Evolutionary conservation across 495 filamentous ascomycete species (phyloP).

Genomic region (Penicillium coprophilum): DNA sequence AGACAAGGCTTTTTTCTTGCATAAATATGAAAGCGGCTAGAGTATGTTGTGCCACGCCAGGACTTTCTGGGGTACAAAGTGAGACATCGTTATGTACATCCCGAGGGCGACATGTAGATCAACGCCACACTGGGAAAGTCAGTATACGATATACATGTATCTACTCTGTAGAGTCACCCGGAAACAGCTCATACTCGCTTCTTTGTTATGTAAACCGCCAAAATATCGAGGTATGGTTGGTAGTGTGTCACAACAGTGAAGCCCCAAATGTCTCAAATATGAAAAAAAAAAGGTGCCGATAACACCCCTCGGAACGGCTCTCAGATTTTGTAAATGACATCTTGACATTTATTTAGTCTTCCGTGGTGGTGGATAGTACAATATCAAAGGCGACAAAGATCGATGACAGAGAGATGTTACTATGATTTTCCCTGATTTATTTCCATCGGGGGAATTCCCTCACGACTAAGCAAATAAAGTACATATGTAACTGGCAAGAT

Average conservation of each 20-base stretch:
- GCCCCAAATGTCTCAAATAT: background rate
- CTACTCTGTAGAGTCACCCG: background rate
- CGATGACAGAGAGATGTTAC: background rate
- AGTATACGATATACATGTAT: background rate
- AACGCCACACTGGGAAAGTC: background rate
- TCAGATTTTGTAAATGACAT: background rate
- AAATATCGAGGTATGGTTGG: background rate
- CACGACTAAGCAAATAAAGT: background rate
- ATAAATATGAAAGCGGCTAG: background rate
- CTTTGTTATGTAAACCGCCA: background rate
- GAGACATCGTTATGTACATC: conserved; percentile 39
- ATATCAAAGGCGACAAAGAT: background rate
- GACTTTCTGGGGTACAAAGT: conserved; percentile 18
- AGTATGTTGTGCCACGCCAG: background rate
- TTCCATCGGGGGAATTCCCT: conserved; percentile 5
- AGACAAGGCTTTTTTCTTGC: background rate
- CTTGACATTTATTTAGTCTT: background rate
- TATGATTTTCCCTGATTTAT: conserved; percentile 1
- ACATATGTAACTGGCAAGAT: background rate
- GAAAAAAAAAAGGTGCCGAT: background rate
- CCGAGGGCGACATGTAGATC: conserved; percentile 14
- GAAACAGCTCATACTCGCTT: background rate
- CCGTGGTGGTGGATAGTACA: background rate
- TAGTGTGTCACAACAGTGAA: background rate
- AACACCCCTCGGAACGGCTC: background rate